phyloP scores from a whole-genome alignment of 331 rosid species.

The Prunus yedoensis region DNA sequence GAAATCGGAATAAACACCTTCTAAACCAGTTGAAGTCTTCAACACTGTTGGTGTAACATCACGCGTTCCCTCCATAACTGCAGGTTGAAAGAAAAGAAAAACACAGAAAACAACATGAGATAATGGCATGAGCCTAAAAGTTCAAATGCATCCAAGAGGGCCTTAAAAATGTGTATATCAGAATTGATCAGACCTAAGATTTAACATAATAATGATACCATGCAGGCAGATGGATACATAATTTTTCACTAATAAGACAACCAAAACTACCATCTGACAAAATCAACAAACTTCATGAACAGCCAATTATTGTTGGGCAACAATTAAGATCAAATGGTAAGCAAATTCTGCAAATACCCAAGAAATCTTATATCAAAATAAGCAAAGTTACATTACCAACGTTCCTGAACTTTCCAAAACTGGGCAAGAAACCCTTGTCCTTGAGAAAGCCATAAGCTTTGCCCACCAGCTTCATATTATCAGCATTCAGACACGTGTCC shows the following conservation, averaged over 20 bases:
- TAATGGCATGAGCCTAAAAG: constrained; percentile 3
- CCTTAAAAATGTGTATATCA: not conserved
- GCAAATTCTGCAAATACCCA: not conserved
- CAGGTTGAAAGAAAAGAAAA: constrained; percentile 21
- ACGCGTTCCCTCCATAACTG: constrained; percentile 85
- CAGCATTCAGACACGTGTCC: constrained; percentile 91
- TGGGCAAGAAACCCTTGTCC: constrained; percentile 80
- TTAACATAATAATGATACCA: too few relatives aligned
- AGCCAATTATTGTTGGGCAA: not conserved
- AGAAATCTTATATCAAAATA: not conserved
- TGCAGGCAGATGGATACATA: not conserved
- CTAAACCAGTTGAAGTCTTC: constrained; percentile 82
- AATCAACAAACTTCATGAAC: not conserved
- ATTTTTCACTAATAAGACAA: not conserved
- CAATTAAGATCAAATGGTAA: not conserved
- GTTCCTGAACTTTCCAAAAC: constrained; percentile 83
- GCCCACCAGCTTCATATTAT: constrained; percentile 86
- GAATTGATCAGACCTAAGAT: not conserved
- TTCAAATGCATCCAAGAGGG: not conserved
- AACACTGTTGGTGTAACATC: constrained; percentile 73
- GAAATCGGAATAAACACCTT: constrained; percentile 50
- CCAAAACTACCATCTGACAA: not conserved
- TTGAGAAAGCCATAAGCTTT: constrained; percentile 73
- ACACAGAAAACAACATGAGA: constrained; percentile 5
- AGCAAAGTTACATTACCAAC: constrained; percentile 52